Evolutionary conservation across 176 grass and related monocot species (phyloP), one percentile per base, ranked within the genome.

Genomic region (Rhipidocladum racemiflorum): DNA sequence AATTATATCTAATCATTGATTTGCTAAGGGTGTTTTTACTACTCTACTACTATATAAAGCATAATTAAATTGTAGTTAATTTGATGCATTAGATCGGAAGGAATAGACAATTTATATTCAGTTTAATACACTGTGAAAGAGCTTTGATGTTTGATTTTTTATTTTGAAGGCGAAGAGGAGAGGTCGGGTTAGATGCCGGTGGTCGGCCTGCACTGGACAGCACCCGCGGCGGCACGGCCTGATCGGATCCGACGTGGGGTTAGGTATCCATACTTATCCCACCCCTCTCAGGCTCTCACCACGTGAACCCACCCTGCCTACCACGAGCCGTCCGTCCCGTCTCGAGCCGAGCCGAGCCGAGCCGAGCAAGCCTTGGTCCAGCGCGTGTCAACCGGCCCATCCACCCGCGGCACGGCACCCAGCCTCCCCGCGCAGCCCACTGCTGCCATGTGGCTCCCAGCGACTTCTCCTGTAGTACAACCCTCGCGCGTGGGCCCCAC

Each of bases 211-310:
- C 27, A 53, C 17, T 0, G 17, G 12, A 53, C 17, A 0, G 49
- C 35, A 66, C 28, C 17, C 0, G 36, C 36, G 12, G 5, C 24
- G 14, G 68, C 43, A 51, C 69, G 4, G 39, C 18, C 50, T 9
- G 39, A 72, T n/a, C 12, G 30, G 54, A 44, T 76, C 72, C 61
- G 71, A 14, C 46, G 82, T 43, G 10, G 61, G 61, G 60, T 65
- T 67, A 11, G 82, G 82, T 74, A 70, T 18, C 76, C 59, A 55
- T 80, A 42, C 13, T 39, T 45, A 46, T 74, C 68, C 55, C 53
- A 3, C 40, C 53, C 15, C 7, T 2, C 48, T 6, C 35, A 16
- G 57, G 15, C 7, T 2, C 48, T 6, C 35, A 16, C 69, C 46
- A 54, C 71, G 61, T 67, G 70, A 84, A 32, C 72, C 48, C 46